Evolutionary conservation across 1,139 yeast genomes (phyloP).

Genomic region (Scheffersomyces parashehatae): DNA sequence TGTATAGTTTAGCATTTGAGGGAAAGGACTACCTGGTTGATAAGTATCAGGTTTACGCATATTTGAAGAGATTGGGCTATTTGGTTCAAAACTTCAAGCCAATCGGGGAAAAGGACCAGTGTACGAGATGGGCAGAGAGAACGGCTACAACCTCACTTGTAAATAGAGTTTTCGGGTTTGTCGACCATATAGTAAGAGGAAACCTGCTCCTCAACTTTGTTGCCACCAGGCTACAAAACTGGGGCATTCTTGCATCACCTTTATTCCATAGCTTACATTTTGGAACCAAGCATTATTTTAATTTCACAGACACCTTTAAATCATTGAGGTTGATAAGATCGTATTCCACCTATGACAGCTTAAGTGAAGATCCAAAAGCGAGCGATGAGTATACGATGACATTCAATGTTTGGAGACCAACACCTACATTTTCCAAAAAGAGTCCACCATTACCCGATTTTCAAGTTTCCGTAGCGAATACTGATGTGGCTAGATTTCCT

Average conservation of each 20-base stretch:
- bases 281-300: constrained; percentile 30
- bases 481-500: constrained; percentile 55
- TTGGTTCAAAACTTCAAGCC: constrained; percentile 45
- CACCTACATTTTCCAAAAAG: constrained; percentile 66
- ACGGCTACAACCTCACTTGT: too few species aligned
- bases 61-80: constrained; percentile 79
- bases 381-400: constrained; percentile 19
- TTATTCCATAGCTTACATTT: constrained; percentile 10
- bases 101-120: not conserved
- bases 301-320: constrained; percentile 39
- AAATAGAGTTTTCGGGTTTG: too few species aligned
- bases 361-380: constrained; percentile 4
- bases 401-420: constrained; percentile 87
- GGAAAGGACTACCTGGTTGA: constrained; percentile 40
- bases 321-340: constrained; percentile 37
- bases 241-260: constrained; percentile 10
- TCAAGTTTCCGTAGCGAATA: constrained; percentile 62
- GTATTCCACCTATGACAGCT: constrained; percentile 18
- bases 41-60: constrained; percentile 67
- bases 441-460: constrained; percentile 67
- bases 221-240: not conserved
- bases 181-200: too few species aligned
- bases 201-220: too few species aligned
- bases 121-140: not conserved
- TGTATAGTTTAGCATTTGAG: constrained; percentile 56